Evolutionary conservation across 352 stramenopile genomes (phyloP), one percentile per base, ranked within the genome.

Genomic region (Discostella stelligera): DNA sequence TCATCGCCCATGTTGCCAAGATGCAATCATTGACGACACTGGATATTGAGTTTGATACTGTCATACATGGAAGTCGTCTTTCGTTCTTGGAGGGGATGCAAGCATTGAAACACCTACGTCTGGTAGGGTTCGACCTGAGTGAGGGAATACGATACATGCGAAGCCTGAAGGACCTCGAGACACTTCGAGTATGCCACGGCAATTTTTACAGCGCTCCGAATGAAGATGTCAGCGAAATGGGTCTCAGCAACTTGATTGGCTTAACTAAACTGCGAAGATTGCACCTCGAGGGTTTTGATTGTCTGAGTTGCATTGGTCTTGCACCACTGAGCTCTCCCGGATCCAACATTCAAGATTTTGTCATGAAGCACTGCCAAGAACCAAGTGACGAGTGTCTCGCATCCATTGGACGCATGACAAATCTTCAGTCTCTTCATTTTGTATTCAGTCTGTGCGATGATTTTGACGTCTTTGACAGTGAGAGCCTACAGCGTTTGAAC

Each of bases 281-380:
- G 3, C 75, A 83, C 46, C 58, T 83, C 5, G 75, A 83, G 20
- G 75, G 75, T 11, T 83, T 82, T 72, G 75, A 83, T 58, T 70
- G 58, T 41, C 49, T 83, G 2, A 55, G 48, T n/a, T 53, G 60
- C 9, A 59, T 64, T 18, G 64, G 69, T 14, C 69, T 83, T 16
- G 46, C 49, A 23, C 56, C 75, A n/a, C 74, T 79, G 27, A 54
- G n/a, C 18, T 25, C 55, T 4, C 21, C 53, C 16, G 52, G 23
- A 20, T 41, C 20, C 32, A 66, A 18, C 14, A 41, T 82, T 9
- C 39, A 63, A 39, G 20, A 63, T 39, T 30, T 83, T 25, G 52
- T 63, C 18, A 41, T 83, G 16, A 78, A 79, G 55, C 75, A 83
- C 48, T 83, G 68, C 37, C 68, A 83, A 64, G 75, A 83, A 27